phyloP scores from a whole-genome alignment of 2,329 filamentous ascomycete species.

The Aspergillus floridensis region DNA sequence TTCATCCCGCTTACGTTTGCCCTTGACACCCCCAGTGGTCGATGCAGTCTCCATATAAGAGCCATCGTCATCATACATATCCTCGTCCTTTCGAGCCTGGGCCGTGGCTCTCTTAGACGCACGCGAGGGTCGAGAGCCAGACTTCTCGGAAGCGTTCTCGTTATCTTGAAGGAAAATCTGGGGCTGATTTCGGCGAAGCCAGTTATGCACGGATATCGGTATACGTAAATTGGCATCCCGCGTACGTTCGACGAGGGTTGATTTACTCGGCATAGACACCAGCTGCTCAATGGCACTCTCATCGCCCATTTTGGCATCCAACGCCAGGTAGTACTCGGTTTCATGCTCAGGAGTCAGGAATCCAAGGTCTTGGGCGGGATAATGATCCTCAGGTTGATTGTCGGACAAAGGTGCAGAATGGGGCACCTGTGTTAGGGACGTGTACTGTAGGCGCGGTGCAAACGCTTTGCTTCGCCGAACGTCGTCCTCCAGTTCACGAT shows the following conservation, averaged over 20 bases:
- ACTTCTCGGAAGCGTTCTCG: constrained; percentile 49
- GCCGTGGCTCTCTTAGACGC: constrained; percentile 42
- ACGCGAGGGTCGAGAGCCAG: constrained; percentile 39
- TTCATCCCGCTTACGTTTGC: constrained; percentile 49
- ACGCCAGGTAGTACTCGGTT: constrained; percentile 41
- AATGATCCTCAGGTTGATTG: constrained; percentile 18
- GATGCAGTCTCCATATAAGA: constrained; percentile 38
- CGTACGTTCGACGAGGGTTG: constrained; percentile 51
- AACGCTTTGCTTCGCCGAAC: constrained; percentile 41
- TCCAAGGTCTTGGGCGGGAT: constrained; percentile 37
- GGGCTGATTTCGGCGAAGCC: constrained; percentile 81
- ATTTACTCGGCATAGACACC: constrained; percentile 35
- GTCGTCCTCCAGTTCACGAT: constrained; percentile 38
- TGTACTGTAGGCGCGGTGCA: constrained; percentile 35
- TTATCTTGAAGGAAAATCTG: constrained; percentile 81
- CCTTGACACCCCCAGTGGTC: constrained; percentile 32
- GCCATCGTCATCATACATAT: constrained; percentile 45
- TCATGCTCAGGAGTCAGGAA: constrained; percentile 47
- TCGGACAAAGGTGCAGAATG: constrained; percentile 25
- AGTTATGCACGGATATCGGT: constrained; percentile 91
- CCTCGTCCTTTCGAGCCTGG: constrained; percentile 40
- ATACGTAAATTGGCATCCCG: constrained; percentile 65
- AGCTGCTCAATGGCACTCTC: constrained; percentile 54
- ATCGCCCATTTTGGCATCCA: constrained; percentile 43
- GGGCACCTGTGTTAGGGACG: constrained; percentile 31